Base-by-base conservation (phyloP, 306 rosid genomes). In the Betula pendula region DNA sequence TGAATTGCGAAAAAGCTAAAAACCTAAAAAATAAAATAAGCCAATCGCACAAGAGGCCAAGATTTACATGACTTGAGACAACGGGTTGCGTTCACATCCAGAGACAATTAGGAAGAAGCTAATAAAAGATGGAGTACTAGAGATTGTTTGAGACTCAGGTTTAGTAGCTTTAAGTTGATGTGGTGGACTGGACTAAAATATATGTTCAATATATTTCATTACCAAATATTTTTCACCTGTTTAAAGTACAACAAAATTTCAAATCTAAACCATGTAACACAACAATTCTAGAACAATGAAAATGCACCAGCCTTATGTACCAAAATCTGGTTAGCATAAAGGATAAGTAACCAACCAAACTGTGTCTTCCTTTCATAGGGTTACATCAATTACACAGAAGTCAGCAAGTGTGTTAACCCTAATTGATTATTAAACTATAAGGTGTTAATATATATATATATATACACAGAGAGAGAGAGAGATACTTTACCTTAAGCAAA, bases 401-500 rank as follows among this genome's bases (percentile, higher is more conserved):
- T 60, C 43, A 60, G 68, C 17, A 29, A 62, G 40, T 62, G 12
- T 31, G 5, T 62, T 62, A 16, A 62, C 19, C 43, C 43, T 33
- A 62, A 62, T 62, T 29, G 68, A 62, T 58, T 11, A n/a, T 25
- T 22, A 55, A 55, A 20, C 31, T 9, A 59, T 13, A 12, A 0
- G n/a, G 16, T 25, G 7, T 14, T 8, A 19, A 65, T 15, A 38
- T 8, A 19, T 47, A 24, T 44, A 19, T 13, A 3, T 25, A 38
- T 8, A 55, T 17, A 25, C n/a, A n/a, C n/a, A n/a, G n/a, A n/a
- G n/a, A n/a, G n/a, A n/a, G n/a, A n/a, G n/a, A n/a, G n/a, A n/a
- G n/a, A n/a, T 68, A 48, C 20, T 63, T 79, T 73, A 94, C 98
- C 98, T 94, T 89, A 19, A 94, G 98, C 86, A 94, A 83, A 84